Base-by-base conservation (phyloP, 2,329 filamentous ascomycete genomes). In the Beauveria sp. region DNA sequence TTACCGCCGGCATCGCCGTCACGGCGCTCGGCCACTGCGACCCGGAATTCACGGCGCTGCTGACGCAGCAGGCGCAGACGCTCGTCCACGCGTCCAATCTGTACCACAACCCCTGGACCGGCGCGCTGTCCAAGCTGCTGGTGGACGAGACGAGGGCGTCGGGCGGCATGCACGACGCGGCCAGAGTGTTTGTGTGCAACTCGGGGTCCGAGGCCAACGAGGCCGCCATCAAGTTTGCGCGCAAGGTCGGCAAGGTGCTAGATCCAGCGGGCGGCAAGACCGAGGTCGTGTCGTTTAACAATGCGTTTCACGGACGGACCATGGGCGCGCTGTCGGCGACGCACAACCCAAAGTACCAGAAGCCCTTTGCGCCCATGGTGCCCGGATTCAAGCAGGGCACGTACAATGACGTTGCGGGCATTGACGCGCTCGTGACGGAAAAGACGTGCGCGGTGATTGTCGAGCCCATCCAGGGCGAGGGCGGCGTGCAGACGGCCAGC, bases 191-290 rank as follows among this genome's bases (percentile, higher is more conserved):
- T 71, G 84, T 99, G 66, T 96, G 91, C 79, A 99, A 99, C 78
- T 97, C 92, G 4, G 94, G 94, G 63, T 91, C 90, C 63, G 94
- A 99, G 77, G 94, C 94, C 71, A 99, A 99, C 74, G 94, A 99
- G 77, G 94, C 93, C 1, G 94, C 93, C 41, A 89, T 99, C 73
- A 99, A 99, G 75, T 97, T 99, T 70, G 90, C 93, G 22, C 85
- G 94, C 68, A 99, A 99, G 76, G 87, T 89, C 24, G 92, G 92
- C 68, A 93, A 93, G 74, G 78, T 85, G 10, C 69, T 87, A 30
- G 88, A 92, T 65, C 85, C 89, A 1, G 84, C 84, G 0, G 88
- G 89, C 53, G 76, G 74, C 22, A 96, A 97, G 78, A 75, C 84
- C 67, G 92, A 97, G 70, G 77, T 99, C 53, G 90, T 97, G 56